Conservation (phyloP, 2,329 filamentous ascomycete species). For the Grosmannia penicillata region DNA sequence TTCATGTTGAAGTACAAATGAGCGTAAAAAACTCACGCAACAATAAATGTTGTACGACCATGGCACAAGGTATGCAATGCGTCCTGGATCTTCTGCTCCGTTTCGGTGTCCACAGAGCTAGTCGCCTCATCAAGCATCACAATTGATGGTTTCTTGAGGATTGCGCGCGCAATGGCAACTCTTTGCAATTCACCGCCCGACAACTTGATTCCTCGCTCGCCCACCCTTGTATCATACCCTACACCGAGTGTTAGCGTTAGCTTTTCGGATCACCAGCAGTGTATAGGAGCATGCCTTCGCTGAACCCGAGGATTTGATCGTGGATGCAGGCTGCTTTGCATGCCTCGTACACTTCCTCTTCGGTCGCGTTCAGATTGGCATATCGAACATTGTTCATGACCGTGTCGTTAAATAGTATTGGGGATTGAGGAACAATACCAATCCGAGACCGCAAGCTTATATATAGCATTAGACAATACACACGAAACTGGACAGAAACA, state of each 20-base stretch:
- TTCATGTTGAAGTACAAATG: slow-evolving; percentile 10
- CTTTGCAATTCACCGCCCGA: slow-evolving; percentile 54
- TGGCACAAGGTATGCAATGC: slow-evolving; percentile 43
- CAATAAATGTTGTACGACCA: slow-evolving; percentile 51
- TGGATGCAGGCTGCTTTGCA: slow-evolving; percentile 42
- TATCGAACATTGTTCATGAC: slow-evolving; percentile 46
- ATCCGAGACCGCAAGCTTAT: slow-evolving; percentile 34
- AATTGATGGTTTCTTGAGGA: slow-evolving; percentile 60
- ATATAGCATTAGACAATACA: not conserved
- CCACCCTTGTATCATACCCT: slow-evolving; percentile 35
- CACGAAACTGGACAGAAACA: not conserved
- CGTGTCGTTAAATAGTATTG: slow-evolving; percentile 41
- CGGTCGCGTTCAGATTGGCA: slow-evolving; percentile 35
- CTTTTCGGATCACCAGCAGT: not conserved
- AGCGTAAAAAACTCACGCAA: slow-evolving; percentile 33
- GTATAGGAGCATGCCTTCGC: slow-evolving; percentile 23
- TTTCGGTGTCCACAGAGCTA: slow-evolving; percentile 59
- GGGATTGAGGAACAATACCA: slow-evolving; percentile 40
- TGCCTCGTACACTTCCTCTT: slow-evolving; percentile 39
- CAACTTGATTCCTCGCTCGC: slow-evolving; percentile 40
- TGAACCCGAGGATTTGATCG: slow-evolving; percentile 40
- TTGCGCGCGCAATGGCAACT: slow-evolving; percentile 53
- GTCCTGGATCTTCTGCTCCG: slow-evolving; percentile 50
- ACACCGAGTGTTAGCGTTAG: slow-evolving; percentile 4
- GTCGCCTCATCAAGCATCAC: slow-evolving; percentile 70